Percentiles rank a stretch among this genome's conserved stretches.
Evolutionary conservation across 2,329 filamentous ascomycete genomes (phyloP).

Genomic region (Aspergillus brunneoviolaceus): DNA sequence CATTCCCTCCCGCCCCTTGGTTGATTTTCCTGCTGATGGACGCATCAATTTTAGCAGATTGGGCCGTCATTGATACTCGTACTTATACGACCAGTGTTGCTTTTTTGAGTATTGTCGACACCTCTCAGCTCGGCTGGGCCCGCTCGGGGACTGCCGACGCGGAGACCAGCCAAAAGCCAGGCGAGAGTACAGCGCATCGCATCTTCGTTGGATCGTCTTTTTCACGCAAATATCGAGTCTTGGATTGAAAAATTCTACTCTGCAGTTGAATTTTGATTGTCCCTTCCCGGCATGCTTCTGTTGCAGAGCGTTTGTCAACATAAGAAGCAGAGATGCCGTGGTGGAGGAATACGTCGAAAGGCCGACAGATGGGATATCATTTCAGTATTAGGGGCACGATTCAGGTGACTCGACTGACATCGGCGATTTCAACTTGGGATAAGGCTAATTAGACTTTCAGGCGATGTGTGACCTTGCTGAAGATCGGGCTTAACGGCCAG

Average conservation of each 20-base stretch:
- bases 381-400: conserved; percentile 72
- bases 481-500: conserved; percentile 70
- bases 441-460: conserved; percentile 42
- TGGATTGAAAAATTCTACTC: too few species aligned
- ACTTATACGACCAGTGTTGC: too few species aligned
- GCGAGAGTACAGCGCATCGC: too few species aligned
- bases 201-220: too few species aligned
- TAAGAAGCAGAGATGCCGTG: conserved; percentile 68
- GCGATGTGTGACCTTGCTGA: conserved; percentile 91
- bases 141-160: conserved; percentile 26
- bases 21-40: too few species aligned
- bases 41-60: too few species aligned
- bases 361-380: conserved; percentile 67
- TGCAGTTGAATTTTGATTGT: too few species aligned
- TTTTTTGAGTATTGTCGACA: too few species aligned
- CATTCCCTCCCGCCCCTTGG: neutral
- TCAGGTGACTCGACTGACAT: conserved; percentile 54
- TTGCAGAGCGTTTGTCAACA: conserved; percentile 73
- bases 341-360: conserved; percentile 80
- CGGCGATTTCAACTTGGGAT: conserved; percentile 1
- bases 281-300: neutral
- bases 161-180: conserved; percentile 14
- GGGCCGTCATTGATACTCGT: too few species aligned
- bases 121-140: neutral
- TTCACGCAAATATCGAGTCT: too few species aligned